Evolutionary conservation across 2,329 filamentous ascomycete species (phyloP), one percentile per base, ranked within the genome.

Genomic region (Penicillium sp.): DNA sequence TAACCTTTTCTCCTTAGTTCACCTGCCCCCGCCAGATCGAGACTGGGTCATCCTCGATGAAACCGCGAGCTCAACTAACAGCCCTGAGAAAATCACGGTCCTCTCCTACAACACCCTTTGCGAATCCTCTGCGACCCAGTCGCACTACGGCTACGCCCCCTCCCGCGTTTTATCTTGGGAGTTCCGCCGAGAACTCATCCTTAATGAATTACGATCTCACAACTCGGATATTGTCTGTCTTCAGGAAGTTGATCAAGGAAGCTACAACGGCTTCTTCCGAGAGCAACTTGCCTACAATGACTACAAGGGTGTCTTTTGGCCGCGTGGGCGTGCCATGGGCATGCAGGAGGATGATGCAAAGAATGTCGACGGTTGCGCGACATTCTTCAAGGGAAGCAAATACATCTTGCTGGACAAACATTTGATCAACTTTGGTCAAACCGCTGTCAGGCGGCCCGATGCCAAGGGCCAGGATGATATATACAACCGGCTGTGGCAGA

Each of bases 381-480:
- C 91, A 44, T 97, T 98, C 72, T 97, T 89, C 80, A 97, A 95
- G 75, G 85, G 84, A 66, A 91, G 84, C 79, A 97, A 96, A 75
- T 97, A 87, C 72, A 88, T 96, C 52, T 75, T 95, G 51, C 81
- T 98, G 23, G 92, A 97, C 74, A 96, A 96, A 75, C 88, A 95
- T 66, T 76, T 95, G 55, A 86, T 98, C 63, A 90, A 96, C 70
- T 95, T 96, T 67, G 86, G 88, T 32, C 87, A 89, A 51, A 88
- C 89, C 49, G 92, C 92, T 57, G 95, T 98, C 71, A 93, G 95
- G 66, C 81, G 93, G 57, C 89, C 91, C 2, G 93, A 97, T 67
- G 95, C 96, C 83, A 97, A 97, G 74, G 89, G 91, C 49, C 89
- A 95, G 64, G 89, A 95, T 66, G 93, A 98, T 64, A 92, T 97